A percentile compares a stretch with the other conserved stretches of the same genome.
Conservation (phyloP, 2,329 filamentous ascomycete species). For the Colletotrichum melonis region DNA sequence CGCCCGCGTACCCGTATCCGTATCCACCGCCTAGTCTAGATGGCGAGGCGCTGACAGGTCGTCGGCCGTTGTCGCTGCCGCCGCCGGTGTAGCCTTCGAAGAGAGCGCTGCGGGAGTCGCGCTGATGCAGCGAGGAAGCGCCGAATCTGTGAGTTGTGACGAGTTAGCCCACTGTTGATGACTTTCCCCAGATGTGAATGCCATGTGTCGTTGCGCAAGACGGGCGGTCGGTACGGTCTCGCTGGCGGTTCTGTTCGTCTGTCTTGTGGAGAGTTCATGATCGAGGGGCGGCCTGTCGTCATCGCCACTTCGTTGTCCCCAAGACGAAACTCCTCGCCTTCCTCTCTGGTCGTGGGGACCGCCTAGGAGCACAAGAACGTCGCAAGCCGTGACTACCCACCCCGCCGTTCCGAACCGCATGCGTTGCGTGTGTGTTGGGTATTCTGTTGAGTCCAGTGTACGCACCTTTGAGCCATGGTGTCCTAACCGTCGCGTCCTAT, state of each 20-base stretch:
- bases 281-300: too few species aligned
- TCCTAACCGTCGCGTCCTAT: conserved; percentile 3
- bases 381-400: not conserved
- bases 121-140: conserved; percentile 76
- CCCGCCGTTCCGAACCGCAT: not conserved
- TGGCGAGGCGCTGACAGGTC: conserved; percentile 58
- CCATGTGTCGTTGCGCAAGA: not conserved
- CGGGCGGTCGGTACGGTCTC: not conserved
- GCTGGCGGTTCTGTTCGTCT: too few species aligned
- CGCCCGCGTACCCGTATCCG: conserved; percentile 55
- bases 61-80: conserved; percentile 50
- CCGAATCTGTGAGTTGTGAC: conserved; percentile 65
- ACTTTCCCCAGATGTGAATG: not conserved
- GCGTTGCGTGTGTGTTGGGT: not conserved
- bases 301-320: too few species aligned
- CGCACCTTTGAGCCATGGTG: conserved; percentile 35
- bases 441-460: not conserved
- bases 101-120: conserved; percentile 77
- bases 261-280: too few species aligned
- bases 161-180: not conserved
- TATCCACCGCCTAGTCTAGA: conserved; percentile 61
- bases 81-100: conserved; percentile 76
- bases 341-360: too few species aligned
- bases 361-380: too few species aligned
- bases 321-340: too few species aligned